Percentiles rank a stretch among this genome's conserved stretches.
Evolutionary conservation across 164 flowering plant genomes (phyloP).

Genomic region (Magnolia changhungtana): DNA sequence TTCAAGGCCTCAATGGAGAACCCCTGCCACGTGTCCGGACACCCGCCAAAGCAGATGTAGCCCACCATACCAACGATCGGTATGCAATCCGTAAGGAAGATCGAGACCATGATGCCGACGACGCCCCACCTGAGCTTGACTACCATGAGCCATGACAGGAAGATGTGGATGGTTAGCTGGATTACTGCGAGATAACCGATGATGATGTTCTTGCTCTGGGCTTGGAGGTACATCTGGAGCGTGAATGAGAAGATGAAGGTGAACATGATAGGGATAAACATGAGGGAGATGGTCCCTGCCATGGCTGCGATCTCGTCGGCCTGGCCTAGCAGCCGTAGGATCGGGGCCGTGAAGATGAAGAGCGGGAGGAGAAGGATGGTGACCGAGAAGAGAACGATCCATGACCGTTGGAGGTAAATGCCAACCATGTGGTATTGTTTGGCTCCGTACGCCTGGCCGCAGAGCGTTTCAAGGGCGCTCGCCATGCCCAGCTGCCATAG

Average conservation of each 20-base stretch:
- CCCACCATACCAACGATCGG: conserved; percentile 38
- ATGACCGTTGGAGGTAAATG: conserved; percentile 60
- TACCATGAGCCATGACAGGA: conserved; percentile 50
- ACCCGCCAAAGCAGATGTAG: conserved; percentile 35
- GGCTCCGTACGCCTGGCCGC: conserved; percentile 71
- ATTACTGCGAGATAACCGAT: conserved; percentile 40
- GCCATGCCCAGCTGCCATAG: conserved; percentile 64
- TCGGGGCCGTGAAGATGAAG: conserved; percentile 37
- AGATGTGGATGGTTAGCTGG: conserved; percentile 31
- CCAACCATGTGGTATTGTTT: conserved; percentile 58
- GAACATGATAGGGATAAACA: conserved; percentile 38
- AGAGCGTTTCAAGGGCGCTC: conserved; percentile 60
- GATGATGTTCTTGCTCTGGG: conserved; percentile 54
- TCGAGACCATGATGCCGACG: conserved; percentile 42
- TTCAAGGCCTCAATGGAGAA: conserved; percentile 46
- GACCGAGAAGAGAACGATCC: conserved; percentile 33
- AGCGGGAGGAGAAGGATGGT: conserved; percentile 38
- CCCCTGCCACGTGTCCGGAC: conserved; percentile 59
- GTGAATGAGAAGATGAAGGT: conserved; percentile 36
- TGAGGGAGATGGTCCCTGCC: conserved; percentile 31
- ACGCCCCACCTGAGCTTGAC: conserved; percentile 32
- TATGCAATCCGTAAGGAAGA: conserved; percentile 38
- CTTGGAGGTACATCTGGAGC: conserved; percentile 52
- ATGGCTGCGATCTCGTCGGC: conserved; percentile 26
- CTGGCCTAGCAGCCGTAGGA: conserved; percentile 46